phyloP scores from a whole-genome alignment of 352 stramenopile species.

The Aphanomyces invadans region DNA sequence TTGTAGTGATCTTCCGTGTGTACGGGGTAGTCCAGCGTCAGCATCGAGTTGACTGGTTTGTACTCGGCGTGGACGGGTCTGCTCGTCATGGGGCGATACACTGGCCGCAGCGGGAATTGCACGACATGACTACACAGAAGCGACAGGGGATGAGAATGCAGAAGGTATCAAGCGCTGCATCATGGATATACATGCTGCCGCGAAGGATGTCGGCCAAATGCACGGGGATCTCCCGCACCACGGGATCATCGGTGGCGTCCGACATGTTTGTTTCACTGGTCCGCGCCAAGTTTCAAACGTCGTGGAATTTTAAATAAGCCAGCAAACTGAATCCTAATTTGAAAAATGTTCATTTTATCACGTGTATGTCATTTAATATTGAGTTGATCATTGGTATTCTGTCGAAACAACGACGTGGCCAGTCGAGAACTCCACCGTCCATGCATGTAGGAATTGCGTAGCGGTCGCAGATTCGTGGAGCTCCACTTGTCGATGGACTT shows the following conservation, averaged over 20 bases:
- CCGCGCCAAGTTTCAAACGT: neutral
- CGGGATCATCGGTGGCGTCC: slow-evolving; percentile 42
- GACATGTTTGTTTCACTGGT: neutral
- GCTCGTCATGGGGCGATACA: slow-evolving; percentile 65
- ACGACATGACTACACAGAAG: slow-evolving; percentile 47
- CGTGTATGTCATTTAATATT: too few relatives aligned
- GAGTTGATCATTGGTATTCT: too few relatives aligned
- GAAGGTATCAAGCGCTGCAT: too few relatives aligned
- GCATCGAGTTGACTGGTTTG: slow-evolving; percentile 64
- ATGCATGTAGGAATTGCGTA: too few relatives aligned
- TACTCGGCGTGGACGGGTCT: slow-evolving; percentile 49
- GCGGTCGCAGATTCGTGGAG: too few relatives aligned
- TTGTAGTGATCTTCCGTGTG: slow-evolving; percentile 65
- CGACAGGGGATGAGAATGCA: neutral
- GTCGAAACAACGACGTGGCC: too few relatives aligned
- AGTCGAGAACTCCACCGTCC: too few relatives aligned
- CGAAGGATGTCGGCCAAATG: slow-evolving; percentile 64
- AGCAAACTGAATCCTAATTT: neutral
- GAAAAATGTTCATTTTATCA: too few relatives aligned
- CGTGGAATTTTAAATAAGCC: neutral
- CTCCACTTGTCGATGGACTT: too few relatives aligned
- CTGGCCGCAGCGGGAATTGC: slow-evolving; percentile 70
- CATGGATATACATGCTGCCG: slow-evolving; percentile 49
- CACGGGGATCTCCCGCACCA: slow-evolving; percentile 78
- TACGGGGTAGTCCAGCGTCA: slow-evolving; percentile 71